Conservation (phyloP, 2,329 filamentous ascomycete species). For the Penicillium sumatraense region DNA sequence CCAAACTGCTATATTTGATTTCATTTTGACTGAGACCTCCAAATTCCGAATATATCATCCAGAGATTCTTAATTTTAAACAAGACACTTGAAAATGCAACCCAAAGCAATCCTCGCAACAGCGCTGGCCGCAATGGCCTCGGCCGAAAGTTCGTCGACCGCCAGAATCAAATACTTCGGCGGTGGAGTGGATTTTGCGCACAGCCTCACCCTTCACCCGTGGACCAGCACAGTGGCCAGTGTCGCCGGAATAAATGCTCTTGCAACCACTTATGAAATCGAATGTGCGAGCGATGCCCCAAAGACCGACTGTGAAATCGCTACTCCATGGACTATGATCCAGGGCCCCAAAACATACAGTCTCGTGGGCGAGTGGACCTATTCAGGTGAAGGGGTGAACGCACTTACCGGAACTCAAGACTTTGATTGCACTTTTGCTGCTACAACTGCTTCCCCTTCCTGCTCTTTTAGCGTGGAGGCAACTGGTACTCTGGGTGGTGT, state of each 20-base stretch:
- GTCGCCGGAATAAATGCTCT: slow-evolving; percentile 2
- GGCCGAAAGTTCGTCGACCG: no score
- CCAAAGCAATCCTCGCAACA: no score
- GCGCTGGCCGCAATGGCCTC: no score
- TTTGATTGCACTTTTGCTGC: neutral
- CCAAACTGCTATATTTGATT: no score
- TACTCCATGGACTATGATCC: slow-evolving; percentile 3
- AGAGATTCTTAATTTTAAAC: no score
- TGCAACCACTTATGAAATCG: slow-evolving; percentile 5
- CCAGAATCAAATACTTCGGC: no score
- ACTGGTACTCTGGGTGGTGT: neutral
- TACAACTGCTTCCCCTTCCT: neutral
- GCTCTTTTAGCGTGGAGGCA: neutral
- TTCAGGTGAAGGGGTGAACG: neutral
- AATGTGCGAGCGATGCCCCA: slow-evolving; percentile 1
- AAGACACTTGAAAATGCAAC: no score
- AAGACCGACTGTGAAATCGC: neutral
- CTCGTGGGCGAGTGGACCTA: neutral
- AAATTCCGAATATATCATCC: no score
- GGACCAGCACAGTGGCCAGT: slow-evolving; percentile 2
- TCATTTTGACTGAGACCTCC: no score
- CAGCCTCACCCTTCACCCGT: no score
- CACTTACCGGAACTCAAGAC: neutral
- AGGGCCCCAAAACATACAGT: neutral
- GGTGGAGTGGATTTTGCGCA: no score